Percentiles rank a stretch among this genome's conserved stretches.
phyloP scores from a whole-genome alignment of 345 rosid species.

The Eutrema japonicum region DNA sequence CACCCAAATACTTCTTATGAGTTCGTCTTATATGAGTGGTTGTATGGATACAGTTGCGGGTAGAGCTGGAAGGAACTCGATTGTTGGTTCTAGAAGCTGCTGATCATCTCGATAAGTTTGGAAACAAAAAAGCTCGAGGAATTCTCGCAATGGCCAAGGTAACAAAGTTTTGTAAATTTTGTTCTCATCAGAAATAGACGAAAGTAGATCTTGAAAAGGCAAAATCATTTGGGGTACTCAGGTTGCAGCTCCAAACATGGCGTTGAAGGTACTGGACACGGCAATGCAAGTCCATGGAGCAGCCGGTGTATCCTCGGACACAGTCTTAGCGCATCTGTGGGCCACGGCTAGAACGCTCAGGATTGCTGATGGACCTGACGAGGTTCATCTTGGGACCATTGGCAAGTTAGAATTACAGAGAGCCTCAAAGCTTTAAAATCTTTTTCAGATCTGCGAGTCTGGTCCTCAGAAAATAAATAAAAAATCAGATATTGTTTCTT shows the following conservation, averaged over 20 bases:
- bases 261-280: conserved; percentile 78
- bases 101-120: conserved; percentile 84
- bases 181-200: not conserved
- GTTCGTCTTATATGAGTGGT: not conserved
- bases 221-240: conserved; percentile 37
- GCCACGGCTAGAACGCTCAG: conserved; percentile 84
- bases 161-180: not conserved
- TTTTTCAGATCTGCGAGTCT: not conserved
- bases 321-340: conserved; percentile 85
- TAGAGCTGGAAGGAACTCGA: conserved; percentile 82
- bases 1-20: not conserved
- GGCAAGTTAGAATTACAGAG: conserved; percentile 78
- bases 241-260: conserved; percentile 99
- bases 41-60: conserved; percentile 63
- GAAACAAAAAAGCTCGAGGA: conserved; percentile 85
- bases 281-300: conserved; percentile 96
- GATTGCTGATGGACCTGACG: conserved; percentile 92
- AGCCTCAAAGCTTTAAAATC: conserved; percentile 67
- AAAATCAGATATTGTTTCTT: not conserved
- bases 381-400: conserved; percentile 91
- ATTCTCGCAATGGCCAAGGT: conserved; percentile 97
- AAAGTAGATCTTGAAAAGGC: conserved; percentile 2
- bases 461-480: not conserved
- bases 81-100: conserved; percentile 91
- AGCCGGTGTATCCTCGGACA: conserved; percentile 80